A percentile compares a stretch with the other conserved stretches of the same genome.
phyloP scores from a whole-genome alignment of 768 basidiomycete species.

The Amanita thiersii region DNA sequence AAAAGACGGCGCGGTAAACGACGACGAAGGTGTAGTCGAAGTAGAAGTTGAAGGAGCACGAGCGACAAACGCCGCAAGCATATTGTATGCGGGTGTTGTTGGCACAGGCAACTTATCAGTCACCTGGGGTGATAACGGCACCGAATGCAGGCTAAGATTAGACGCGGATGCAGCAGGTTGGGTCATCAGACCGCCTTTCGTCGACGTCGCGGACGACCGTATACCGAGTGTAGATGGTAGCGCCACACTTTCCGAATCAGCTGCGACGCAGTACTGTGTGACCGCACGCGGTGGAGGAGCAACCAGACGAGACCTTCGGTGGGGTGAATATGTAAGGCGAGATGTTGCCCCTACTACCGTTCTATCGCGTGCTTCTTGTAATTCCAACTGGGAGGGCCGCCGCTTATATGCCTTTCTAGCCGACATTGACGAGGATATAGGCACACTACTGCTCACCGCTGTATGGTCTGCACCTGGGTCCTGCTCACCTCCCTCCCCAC shows the following conservation, averaged over 20 bases:
- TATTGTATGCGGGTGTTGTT: constrained; percentile 49
- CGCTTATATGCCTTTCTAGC: constrained; percentile 7
- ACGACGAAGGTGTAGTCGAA: constrained; percentile 27
- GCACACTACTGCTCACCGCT: constrained; percentile 36
- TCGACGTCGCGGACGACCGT: constrained; percentile 22
- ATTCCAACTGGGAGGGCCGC: constrained; percentile 29
- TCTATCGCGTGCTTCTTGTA: constrained; percentile 18
- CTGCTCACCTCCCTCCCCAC: background rate
- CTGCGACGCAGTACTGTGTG: constrained; percentile 57
- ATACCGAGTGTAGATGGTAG: constrained; percentile 70
- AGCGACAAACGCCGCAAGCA: constrained; percentile 51
- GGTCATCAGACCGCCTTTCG: constrained; percentile 13
- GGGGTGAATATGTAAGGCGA: constrained; percentile 43
- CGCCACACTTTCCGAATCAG: constrained; percentile 42
- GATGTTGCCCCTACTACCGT: constrained; percentile 25
- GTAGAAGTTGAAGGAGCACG: constrained; percentile 20
- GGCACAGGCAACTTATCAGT: constrained; percentile 32
- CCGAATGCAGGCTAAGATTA: constrained; percentile 19
- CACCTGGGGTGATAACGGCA: constrained; percentile 16
- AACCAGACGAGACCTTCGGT: constrained; percentile 46
- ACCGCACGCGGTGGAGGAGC: constrained; percentile 67
- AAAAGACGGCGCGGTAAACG: constrained; percentile 20
- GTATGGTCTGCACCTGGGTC: background rate
- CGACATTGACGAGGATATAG: constrained; percentile 17
- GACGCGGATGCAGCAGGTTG: constrained; percentile 16